Base-by-base conservation (phyloP, 768 basidiomycete genomes). In the Sistotremastrum suecicum region DNA sequence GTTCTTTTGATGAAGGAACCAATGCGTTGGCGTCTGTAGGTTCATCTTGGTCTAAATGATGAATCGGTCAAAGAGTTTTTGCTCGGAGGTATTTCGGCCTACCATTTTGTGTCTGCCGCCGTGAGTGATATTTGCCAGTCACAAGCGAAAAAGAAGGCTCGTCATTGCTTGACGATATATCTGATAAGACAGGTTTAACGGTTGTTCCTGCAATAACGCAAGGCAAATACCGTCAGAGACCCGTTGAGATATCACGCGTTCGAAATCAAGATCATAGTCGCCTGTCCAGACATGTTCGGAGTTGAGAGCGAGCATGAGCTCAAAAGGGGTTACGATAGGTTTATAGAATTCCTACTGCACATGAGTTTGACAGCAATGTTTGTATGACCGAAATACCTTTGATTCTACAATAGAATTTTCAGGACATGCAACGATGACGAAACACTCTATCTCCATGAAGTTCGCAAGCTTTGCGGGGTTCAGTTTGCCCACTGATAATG, bases 361-460 rank as follows among this genome's bases (percentile, higher is more conserved):
- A 4, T 29, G 10, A 28, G 30, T n/a, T 33, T 34, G 28, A 31
- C 4, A 3, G 12, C 6, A 31, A 20, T 33, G 37, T 7, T 0
- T 38, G 32, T 33, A 11, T 7, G 3, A 32, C 7, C 44, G 32
- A 44, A 41, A 12, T 8, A 73, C 81, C 65, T 83, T 83, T 3
- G 78, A 70, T 20, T 86, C 83, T 34, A 83, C 68, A 29, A 97
- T 58, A 44, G 83, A 86, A 53, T 94, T 94, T 59, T 99, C 92
- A 0, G 83, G 83, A 61, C 95, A 99, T 2, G 92, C 92, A 3
- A 95, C 86, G 48, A 95, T 70, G 11, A 97, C 82, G 56, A 90
- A 98, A 55, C 91, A 94, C 57, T 97, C 94, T 42, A 99, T 81
- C 60, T 97, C 92, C 56, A 85, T 73, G 60, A 97, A 98, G 62